A percentile compares a stretch with the other conserved stretches of the same genome.
Conservation (phyloP, 1,139 yeast genomes). For the Hemisphaericaspora subhashii region DNA sequence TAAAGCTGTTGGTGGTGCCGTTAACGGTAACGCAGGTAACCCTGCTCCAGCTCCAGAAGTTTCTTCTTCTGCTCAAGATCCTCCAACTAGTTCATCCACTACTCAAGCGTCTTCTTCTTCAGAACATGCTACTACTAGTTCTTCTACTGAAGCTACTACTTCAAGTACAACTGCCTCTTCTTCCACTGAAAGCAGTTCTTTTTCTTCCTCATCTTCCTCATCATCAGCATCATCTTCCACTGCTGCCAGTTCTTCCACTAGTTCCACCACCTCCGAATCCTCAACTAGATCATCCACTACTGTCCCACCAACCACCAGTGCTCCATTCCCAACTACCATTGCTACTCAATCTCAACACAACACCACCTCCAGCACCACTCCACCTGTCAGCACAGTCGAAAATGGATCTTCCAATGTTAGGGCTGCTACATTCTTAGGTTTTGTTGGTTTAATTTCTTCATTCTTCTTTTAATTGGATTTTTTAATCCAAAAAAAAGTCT, state of each 20-base stretch:
- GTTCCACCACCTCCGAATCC: background rate
- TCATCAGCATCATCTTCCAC: background rate
- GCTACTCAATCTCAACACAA: slow-evolving; percentile 1
- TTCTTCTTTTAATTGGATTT: slow-evolving; percentile 6
- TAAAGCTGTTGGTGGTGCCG: slow-evolving; percentile 58
- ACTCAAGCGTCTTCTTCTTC: slow-evolving; percentile 1
- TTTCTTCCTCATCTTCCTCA: slow-evolving; percentile 2
- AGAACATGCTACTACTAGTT: background rate
- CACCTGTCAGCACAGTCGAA: slow-evolving; percentile 1
- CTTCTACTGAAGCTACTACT: slow-evolving; percentile 1
- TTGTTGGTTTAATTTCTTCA: slow-evolving; percentile 7
- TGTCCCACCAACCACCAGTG: background rate
- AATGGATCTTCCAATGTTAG: slow-evolving; percentile 4
- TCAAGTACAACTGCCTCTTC: slow-evolving; percentile 3
- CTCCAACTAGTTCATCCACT: slow-evolving; percentile 5
- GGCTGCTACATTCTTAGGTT: slow-evolving; percentile 5
- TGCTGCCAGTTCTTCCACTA: background rate
- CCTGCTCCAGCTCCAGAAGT: slow-evolving; percentile 3
- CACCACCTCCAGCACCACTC: slow-evolving; percentile 2
- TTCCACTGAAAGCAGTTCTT: slow-evolving; percentile 4
- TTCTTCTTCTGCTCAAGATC: background rate
- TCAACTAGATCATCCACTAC: no score
- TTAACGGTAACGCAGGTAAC: slow-evolving; percentile 57
- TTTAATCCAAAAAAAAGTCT: no score
- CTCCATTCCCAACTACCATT: background rate